Evolutionary conservation across 257 asterid genomes (phyloP).

Genomic region (Striga asiatica): DNA sequence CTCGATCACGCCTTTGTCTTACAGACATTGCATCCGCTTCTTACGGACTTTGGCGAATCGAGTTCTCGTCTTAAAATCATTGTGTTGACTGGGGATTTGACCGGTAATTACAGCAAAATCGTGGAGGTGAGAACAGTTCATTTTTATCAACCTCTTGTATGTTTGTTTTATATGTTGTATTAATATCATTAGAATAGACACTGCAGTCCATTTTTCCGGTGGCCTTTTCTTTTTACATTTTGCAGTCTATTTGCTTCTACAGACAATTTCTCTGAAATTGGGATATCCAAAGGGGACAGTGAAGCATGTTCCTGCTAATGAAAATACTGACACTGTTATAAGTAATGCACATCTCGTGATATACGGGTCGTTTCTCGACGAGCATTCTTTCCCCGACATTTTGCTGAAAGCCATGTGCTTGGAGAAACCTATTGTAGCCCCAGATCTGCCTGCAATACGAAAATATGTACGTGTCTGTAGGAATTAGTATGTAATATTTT

Average conservation of each 20-base stretch:
- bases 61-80: conserved; percentile 55
- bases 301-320: conserved; percentile 38
- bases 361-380: conserved; percentile 81
- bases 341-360: conserved; percentile 59
- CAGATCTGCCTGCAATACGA: conserved; percentile 52
- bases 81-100: conserved; percentile 45
- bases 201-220: too few species aligned
- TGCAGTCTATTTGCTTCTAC: conserved; percentile 17
- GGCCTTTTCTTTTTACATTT: neutral
- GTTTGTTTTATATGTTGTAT: neutral
- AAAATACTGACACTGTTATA: conserved; percentile 33
- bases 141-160: neutral
- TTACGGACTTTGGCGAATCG: conserved; percentile 31
- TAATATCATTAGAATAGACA: neutral
- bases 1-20: conserved; percentile 82
- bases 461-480: conserved; percentile 64
- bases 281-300: conserved; percentile 64
- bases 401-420: conserved; percentile 84
- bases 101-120: conserved; percentile 49
- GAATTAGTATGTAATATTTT: conserved; percentile 11
- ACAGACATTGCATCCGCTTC: conserved; percentile 56
- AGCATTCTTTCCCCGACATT: conserved; percentile 56
- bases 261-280: conserved; percentile 62
- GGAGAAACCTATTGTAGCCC: conserved; percentile 75
- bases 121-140: conserved; percentile 52